phyloP scores from a whole-genome alignment of 208 protist species.

The Leishmania tropica region DNA sequence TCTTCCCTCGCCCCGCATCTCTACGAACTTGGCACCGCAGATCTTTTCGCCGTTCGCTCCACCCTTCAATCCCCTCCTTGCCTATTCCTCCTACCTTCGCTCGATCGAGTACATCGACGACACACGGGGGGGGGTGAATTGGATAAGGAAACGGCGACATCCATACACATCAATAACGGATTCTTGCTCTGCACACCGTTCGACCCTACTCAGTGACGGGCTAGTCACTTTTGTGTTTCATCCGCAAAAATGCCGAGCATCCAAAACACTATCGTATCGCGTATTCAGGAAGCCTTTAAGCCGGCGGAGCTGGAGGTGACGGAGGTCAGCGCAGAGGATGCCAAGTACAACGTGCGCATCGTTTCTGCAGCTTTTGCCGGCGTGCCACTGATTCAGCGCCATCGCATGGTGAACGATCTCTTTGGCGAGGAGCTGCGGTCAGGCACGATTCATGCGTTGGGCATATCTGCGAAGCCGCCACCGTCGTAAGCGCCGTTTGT shows the following conservation, averaged over 20 bases:
- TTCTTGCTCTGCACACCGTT: neutral
- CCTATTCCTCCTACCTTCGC: neutral
- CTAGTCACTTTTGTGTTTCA: neutral
- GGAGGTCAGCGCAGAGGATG: constrained; percentile 47
- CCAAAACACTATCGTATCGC: constrained; percentile 29
- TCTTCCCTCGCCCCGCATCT: neutral
- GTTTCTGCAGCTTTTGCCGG: constrained; percentile 54
- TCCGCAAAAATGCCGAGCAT: constrained; percentile 12
- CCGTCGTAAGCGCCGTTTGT: neutral
- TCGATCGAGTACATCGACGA: neutral
- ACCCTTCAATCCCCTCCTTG: constrained; percentile 7
- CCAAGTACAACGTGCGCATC: constrained; percentile 71
- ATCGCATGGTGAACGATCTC: constrained; percentile 73
- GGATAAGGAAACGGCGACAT: neutral
- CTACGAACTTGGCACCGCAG: neutral
- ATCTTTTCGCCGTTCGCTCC: constrained; percentile 2
- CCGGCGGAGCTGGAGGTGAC: constrained; percentile 48
- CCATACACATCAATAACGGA: neutral
- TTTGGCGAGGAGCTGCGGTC: constrained; percentile 74
- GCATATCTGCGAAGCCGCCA: constrained; percentile 60
- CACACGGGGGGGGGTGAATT: neutral
- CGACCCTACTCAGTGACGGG: neutral
- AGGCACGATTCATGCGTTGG: constrained; percentile 75
- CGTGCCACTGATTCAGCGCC: constrained; percentile 62
- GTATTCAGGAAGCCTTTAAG: constrained; percentile 44